Conservation (phyloP, 2,329 filamentous ascomycete species). For the Arachnomyces sp. region DNA sequence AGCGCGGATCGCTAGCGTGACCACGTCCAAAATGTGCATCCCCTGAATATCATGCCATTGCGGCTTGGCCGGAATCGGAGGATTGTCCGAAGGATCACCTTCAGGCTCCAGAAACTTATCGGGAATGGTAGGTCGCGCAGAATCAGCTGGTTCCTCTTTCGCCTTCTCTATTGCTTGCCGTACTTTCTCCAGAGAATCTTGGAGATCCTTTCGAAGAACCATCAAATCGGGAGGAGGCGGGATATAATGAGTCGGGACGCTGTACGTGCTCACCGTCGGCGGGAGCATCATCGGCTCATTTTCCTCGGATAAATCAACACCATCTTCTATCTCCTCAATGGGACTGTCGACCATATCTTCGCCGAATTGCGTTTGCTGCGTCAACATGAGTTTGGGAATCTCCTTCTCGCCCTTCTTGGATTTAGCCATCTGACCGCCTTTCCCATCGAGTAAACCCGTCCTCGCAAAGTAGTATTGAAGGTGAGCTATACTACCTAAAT, state of each 20-base stretch:
- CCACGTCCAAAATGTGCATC: conserved; percentile 83
- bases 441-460: conserved; percentile 86
- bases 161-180: conserved; percentile 54
- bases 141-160: conserved; percentile 23
- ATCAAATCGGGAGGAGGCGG: conserved; percentile 76
- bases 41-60: conserved; percentile 79
- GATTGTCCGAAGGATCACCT: conserved; percentile 27
- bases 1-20: conserved; percentile 89
- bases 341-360: conserved; percentile 47
- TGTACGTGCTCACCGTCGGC: conserved; percentile 96
- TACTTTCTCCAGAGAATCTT: conserved; percentile 62
- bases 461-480: conserved; percentile 97
- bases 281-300: conserved; percentile 74
- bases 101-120: conserved; percentile 24
- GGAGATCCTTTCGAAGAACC: conserved; percentile 64
- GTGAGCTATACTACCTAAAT: conserved; percentile 90
- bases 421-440: conserved; percentile 76
- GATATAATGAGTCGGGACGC: conserved; percentile 70
- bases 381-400: conserved; percentile 33
- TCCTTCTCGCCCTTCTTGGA: conserved; percentile 50
- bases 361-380: conserved; percentile 31
- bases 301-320: conserved; percentile 35
- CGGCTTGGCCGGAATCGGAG: conserved; percentile 13
- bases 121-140: conserved; percentile 21
- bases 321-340: conserved; percentile 34